A percentile compares a stretch with the other conserved stretches of the same genome.
Conservation (phyloP, 257 asterid genomes). For the Voacanga thouarsii region DNA sequence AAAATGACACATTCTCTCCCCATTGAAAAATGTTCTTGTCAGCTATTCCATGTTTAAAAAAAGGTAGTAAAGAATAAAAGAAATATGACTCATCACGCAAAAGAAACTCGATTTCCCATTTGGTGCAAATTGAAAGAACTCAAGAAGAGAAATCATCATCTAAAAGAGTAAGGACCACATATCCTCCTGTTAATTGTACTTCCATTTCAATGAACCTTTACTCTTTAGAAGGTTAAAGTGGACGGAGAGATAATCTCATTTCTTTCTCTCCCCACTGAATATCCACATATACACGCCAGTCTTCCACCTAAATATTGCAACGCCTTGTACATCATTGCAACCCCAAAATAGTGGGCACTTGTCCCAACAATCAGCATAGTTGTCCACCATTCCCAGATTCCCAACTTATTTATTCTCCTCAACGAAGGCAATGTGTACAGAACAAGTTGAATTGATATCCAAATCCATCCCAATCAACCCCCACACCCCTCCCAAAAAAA, state of each 20-base stretch:
- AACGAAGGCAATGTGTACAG: not conserved
- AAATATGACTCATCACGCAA: not conserved
- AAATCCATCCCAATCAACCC: not conserved
- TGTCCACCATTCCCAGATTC: not conserved
- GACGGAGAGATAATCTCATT: not conserved
- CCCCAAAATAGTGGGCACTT: not conserved
- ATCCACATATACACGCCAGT: not conserved
- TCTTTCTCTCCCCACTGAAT: not conserved
- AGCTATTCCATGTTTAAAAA: too few species aligned
- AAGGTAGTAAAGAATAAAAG: not conserved
- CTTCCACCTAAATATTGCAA: not conserved
- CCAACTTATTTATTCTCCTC: not conserved
- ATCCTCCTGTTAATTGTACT: not conserved
- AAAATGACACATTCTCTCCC: not conserved
- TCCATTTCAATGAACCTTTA: too few species aligned
- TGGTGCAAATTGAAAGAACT: too few species aligned
- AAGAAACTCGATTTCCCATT: not conserved
- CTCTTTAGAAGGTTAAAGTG: too few species aligned
- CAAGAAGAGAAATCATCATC: not conserved
- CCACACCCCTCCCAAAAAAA: not conserved
- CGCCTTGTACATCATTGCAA: too few species aligned
- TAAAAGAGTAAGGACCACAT: not conserved
- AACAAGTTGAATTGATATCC: not conserved
- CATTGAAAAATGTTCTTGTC: too few species aligned
- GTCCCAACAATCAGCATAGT: not conserved